Base-by-base conservation (phyloP, 306 rosid species). In the Fragaria vesca region DNA sequence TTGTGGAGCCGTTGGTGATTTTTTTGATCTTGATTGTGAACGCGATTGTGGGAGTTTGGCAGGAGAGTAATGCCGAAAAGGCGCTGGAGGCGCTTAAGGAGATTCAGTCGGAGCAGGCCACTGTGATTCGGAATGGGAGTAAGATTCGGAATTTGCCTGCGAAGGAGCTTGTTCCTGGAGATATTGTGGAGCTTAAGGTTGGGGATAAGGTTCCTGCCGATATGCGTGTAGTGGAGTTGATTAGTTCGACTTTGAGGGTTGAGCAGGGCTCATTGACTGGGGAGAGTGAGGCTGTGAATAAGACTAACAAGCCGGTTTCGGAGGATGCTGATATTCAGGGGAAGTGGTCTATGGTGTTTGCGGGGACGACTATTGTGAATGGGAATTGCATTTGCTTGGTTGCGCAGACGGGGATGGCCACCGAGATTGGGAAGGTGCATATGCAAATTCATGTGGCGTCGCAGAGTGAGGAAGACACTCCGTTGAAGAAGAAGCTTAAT, bases 31-130 rank as follows among this genome's bases (percentile, higher is more conserved):
- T 86, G 87, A 83, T 83, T 63, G 79, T 86, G 30, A 86, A 86
- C 79, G 98, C 97, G 1, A 32, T 83, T 8, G 97, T 94, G 6
- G 97, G 98, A 0, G 88, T 94, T 51, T 94, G 98, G 98, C 98
- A 94, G 69, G 98, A 94, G 84, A 94, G 80, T 82, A 88, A 94
- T 76, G 98, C 98, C 6, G 98, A 94, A 85, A 92, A 92, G 86
- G 98, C 98, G 13, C 74, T 94, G 13, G 97, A 92, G 76, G 97
- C 98, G 8, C 79, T 94, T 17, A 94, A 94, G 40, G 98, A 94
- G 87, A 94, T 94, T 82, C 98, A 94, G 57, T 89, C 98, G 2
- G 95, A 92, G 86, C 93, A 86, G 21, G 98, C 98, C 0, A 1
- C 85, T 0, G 95, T 94, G 47, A 51, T 88, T 75, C 86, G 98